Evolutionary conservation across 2,329 filamentous ascomycete species (phyloP).

Genomic region (Colletotrichum euphorbiae): DNA sequence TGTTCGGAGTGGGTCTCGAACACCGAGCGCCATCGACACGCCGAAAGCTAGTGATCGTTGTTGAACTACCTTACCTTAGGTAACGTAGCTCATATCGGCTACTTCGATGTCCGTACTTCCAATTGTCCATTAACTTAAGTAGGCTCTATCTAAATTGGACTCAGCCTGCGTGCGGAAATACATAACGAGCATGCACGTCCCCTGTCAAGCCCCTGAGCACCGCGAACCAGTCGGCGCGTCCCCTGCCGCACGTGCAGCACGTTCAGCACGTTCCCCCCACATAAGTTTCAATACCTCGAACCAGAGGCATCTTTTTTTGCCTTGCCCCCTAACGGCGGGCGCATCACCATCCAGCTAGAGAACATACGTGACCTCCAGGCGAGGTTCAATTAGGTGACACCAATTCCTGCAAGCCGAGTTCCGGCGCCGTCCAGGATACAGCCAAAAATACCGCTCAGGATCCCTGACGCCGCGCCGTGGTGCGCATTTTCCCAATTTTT

Average conservation of each 20-base stretch:
- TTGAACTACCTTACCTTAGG: too few species aligned
- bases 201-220: conserved; percentile 27
- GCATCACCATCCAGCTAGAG: neutral
- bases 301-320: conserved; percentile 5
- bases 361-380: conserved; percentile 3
- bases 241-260: conserved; percentile 38
- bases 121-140: too few species aligned
- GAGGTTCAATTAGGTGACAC: conserved; percentile 8
- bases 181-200: conserved; percentile 13
- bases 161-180: conserved; percentile 18
- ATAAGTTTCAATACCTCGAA: conserved; percentile 23
- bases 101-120: too few species aligned
- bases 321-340: neutral
- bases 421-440: neutral
- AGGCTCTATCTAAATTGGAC: neutral
- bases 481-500: neutral
- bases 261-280: conserved; percentile 21
- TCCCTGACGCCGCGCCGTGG: conserved; percentile 9
- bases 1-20: too few species aligned
- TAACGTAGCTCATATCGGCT: too few species aligned
- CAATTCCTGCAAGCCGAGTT: neutral
- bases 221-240: conserved; percentile 37
- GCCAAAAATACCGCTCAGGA: neutral
- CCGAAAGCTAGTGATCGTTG: too few species aligned
- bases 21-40: too few species aligned